phyloP scores from a whole-genome alignment of 805 yeast genomes.

The Tetrapisispora nanseiensis region DNA sequence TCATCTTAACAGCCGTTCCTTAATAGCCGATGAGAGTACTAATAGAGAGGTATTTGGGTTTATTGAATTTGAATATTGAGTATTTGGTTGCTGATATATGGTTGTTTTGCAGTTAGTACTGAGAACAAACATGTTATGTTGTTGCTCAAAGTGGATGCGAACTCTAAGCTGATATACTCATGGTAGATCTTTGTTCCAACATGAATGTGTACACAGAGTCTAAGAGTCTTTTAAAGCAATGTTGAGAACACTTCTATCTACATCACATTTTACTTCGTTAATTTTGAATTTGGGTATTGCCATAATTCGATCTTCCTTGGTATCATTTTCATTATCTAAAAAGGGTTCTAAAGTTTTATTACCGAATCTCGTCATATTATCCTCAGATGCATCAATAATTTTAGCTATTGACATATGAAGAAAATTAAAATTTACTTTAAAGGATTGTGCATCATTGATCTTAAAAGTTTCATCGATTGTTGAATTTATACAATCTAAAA shows the following conservation, averaged over 20 bases:
- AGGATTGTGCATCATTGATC: background rate
- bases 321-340: background rate
- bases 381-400: background rate
- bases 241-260: background rate
- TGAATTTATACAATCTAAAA: background rate
- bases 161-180: too few relatives aligned
- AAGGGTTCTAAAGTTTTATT: background rate
- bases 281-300: background rate
- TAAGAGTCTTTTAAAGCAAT: background rate
- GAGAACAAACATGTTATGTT: too few relatives aligned
- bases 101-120: too few relatives aligned
- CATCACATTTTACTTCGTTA: background rate
- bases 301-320: background rate
- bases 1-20: too few relatives aligned
- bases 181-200: background rate
- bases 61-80: too few relatives aligned
- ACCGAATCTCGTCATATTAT: background rate
- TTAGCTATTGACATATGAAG: slow-evolving; percentile 3
- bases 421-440: background rate
- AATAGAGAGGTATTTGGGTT: too few relatives aligned
- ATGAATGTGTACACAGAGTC: background rate
- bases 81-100: too few relatives aligned
- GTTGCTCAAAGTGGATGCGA: too few relatives aligned
- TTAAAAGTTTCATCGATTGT: background rate
- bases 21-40: too few relatives aligned